phyloP scores from a whole-genome alignment of 2,329 filamentous ascomycete species.

The Aspergillus costaricaensis region DNA sequence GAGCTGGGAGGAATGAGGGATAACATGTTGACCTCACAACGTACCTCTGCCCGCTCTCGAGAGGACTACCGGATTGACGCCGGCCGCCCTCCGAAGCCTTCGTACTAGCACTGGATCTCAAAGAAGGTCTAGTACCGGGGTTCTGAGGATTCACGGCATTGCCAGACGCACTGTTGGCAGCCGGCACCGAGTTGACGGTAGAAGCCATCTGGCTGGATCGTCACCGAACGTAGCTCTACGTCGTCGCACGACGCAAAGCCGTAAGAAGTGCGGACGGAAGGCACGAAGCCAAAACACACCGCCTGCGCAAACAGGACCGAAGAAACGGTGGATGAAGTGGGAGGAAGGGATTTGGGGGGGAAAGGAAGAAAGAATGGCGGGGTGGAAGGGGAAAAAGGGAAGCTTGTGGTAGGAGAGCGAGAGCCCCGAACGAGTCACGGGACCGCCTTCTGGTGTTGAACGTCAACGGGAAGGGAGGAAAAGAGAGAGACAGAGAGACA shows the following conservation, averaged over 20 bases:
- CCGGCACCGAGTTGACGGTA: constrained; percentile 39
- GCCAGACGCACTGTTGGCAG: constrained; percentile 40
- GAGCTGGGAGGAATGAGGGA: constrained; percentile 7
- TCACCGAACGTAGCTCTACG: constrained; percentile 33
- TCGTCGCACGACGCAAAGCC: constrained; percentile 41
- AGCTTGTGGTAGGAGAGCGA: constrained; percentile 13
- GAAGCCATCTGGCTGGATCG: constrained; percentile 44
- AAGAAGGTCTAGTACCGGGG: constrained; percentile 44
- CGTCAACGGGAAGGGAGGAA: constrained; percentile 2
- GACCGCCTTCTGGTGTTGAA: constrained; percentile 8
- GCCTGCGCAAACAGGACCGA: constrained; percentile 36
- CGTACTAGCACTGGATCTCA: constrained; percentile 53
- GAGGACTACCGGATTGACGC: constrained; percentile 58
- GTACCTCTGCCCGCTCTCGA: constrained; percentile 58
- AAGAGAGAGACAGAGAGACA: not conserved
- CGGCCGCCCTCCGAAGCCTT: constrained; percentile 56
- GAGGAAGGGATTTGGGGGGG: constrained; percentile 7
- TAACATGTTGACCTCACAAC: constrained; percentile 29
- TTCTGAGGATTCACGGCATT: constrained; percentile 41
- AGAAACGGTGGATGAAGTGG: constrained; percentile 18
- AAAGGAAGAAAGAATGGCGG: constrained; percentile 11
- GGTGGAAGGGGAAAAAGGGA: constrained; percentile 8
- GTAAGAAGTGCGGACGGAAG: constrained; percentile 26
- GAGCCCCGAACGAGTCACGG: constrained; percentile 17
- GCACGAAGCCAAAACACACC: constrained; percentile 43